Evolutionary conservation across 768 basidiomycete genomes (phyloP).

Genomic region (Termitomyces sp.): DNA sequence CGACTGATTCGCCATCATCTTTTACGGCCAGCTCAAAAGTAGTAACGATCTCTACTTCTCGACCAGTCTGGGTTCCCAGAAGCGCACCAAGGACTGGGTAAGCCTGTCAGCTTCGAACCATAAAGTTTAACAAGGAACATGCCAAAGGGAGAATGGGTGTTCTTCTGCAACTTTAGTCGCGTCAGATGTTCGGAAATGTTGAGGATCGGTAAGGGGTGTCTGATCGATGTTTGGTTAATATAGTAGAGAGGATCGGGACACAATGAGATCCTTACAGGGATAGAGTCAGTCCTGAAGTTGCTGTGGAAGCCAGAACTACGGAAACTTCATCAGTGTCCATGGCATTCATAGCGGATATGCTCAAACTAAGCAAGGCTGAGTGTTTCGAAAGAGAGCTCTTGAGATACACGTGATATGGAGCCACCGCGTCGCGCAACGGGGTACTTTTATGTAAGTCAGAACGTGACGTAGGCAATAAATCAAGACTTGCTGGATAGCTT

Average conservation of each 20-base stretch:
- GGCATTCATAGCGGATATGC: slow-evolving; percentile 33
- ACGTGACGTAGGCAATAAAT: neutral
- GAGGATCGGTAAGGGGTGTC: slow-evolving; percentile 93
- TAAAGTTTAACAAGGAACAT: slow-evolving; percentile 10
- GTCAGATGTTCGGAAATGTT: slow-evolving; percentile 96
- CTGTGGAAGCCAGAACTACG: slow-evolving; percentile 66
- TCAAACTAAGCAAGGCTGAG: neutral
- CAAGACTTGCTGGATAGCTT: no score
- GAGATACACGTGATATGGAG: neutral
- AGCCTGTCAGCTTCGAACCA: neutral
- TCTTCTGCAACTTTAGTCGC: slow-evolving; percentile 71
- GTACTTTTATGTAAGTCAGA: no score
- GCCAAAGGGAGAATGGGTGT: slow-evolving; percentile 61
- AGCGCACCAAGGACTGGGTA: slow-evolving; percentile 82
- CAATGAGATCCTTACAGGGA: slow-evolving; percentile 49
- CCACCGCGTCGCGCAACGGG: no score
- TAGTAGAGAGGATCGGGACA: neutral
- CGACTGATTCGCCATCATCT: slow-evolving; percentile 53
- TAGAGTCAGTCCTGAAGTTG: slow-evolving; percentile 68
- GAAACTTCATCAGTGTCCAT: slow-evolving; percentile 80
- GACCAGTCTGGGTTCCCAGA: slow-evolving; percentile 88
- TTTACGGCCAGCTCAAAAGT: slow-evolving; percentile 85
- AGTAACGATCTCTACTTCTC: slow-evolving; percentile 96
- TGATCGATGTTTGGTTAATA: slow-evolving; percentile 29
- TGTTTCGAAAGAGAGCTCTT: no score